Conservation (phyloP, 768 basidiomycete species). For the Pisolithus orientalis region DNA sequence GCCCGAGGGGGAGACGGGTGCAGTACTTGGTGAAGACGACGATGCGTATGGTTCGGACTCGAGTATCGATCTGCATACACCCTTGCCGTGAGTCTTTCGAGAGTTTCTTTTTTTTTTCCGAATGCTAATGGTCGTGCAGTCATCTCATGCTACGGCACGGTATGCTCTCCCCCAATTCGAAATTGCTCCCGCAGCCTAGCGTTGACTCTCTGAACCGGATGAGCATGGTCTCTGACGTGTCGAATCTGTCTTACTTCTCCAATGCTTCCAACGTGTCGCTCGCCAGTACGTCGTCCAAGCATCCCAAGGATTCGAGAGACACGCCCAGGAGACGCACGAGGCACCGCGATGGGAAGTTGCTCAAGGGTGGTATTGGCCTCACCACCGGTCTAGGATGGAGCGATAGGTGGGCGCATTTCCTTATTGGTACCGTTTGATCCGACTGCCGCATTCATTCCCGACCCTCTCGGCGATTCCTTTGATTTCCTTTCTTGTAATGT, state of each 20-base stretch:
- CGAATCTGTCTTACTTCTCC: constrained; percentile 20
- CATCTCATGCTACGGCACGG: constrained; percentile 64
- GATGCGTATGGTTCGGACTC: constrained; percentile 49
- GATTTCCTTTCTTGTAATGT: constrained; percentile 1
- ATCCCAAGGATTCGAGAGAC: constrained; percentile 49
- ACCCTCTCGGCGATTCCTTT: not conserved
- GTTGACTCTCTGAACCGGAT: constrained; percentile 14
- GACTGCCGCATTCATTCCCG: not conserved
- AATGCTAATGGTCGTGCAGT: constrained; percentile 24
- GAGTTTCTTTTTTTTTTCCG: constrained; percentile 1
- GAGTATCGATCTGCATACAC: constrained; percentile 63
- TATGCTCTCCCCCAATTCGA: constrained; percentile 60
- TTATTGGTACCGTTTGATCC: not conserved
- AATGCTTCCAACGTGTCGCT: constrained; percentile 13
- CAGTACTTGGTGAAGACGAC: constrained; percentile 17
- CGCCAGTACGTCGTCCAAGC: constrained; percentile 20
- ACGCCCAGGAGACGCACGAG: constrained; percentile 49
- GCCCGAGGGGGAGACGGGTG: not conserved
- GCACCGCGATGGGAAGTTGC: constrained; percentile 54
- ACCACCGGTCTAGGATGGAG: constrained; percentile 74
- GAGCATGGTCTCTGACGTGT: constrained; percentile 21
- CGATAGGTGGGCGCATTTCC: constrained; percentile 45
- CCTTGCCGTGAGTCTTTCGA: constrained; percentile 49
- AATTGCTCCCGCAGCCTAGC: constrained; percentile 38
- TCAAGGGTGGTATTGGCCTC: constrained; percentile 59